Conservation (phyloP, 208 protist species). For the Herpetomonas muscarum region DNA sequence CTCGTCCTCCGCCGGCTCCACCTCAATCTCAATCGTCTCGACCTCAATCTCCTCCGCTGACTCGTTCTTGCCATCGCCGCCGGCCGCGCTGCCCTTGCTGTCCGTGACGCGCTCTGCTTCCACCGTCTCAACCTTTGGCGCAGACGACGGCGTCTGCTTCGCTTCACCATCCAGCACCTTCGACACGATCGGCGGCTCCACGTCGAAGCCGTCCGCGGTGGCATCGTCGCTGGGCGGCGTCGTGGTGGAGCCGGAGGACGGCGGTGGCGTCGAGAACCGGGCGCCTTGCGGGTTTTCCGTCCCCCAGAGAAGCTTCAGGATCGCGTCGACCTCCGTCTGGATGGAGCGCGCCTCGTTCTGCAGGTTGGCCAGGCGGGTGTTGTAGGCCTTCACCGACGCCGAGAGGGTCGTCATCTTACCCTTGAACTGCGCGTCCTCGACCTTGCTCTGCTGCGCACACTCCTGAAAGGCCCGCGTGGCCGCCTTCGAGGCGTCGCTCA, state of each 20-base stretch:
- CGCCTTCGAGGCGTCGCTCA: slow-evolving; percentile 75
- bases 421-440: slow-evolving; percentile 73
- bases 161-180: slow-evolving; percentile 36
- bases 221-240: slow-evolving; percentile 1
- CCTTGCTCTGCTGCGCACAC: slow-evolving; percentile 21
- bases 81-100: slow-evolving; percentile 2
- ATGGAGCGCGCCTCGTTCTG: slow-evolving; percentile 84
- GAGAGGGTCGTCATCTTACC: slow-evolving; percentile 68
- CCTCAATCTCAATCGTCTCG: slow-evolving; percentile 80
- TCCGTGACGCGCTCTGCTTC: slow-evolving; percentile 62
- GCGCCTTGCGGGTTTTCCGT: slow-evolving; percentile 58
- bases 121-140: slow-evolving; percentile 47
- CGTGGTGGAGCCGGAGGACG: neutral
- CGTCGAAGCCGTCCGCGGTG: slow-evolving; percentile 44
- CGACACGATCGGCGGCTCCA: slow-evolving; percentile 62
- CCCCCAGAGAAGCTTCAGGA: slow-evolving; percentile 81
- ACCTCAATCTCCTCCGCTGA: slow-evolving; percentile 70
- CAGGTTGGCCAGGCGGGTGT: slow-evolving; percentile 69
- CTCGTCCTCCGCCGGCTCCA: slow-evolving; percentile 38
- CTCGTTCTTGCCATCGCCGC: neutral
- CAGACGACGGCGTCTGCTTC: neutral
- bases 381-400: slow-evolving; percentile 86
- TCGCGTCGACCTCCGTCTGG: slow-evolving; percentile 66
- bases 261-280: slow-evolving; percentile 53
- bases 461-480: slow-evolving; percentile 61